phyloP scores from a whole-genome alignment of 768 basidiomycete genomes.

The Baorangia bicolor region DNA sequence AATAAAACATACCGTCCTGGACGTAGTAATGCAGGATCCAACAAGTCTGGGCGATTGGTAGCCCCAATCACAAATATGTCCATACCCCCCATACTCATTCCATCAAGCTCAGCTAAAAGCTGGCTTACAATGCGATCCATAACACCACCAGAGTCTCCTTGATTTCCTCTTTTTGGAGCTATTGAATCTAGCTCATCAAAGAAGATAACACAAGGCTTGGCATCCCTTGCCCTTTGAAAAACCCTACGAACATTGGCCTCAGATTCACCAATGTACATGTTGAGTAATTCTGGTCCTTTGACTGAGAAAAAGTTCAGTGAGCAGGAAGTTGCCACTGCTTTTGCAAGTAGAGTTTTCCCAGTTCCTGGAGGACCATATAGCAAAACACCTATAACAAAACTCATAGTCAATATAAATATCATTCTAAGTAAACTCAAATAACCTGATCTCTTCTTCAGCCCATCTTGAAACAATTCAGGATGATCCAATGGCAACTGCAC shows the following conservation, averaged over 20 bases:
- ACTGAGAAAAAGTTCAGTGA: slow-evolving; percentile 97
- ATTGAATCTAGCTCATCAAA: slow-evolving; percentile 96
- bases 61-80: slow-evolving; percentile 95
- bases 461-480: slow-evolving; percentile 86
- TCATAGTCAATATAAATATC: not conserved
- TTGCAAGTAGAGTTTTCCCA: slow-evolving; percentile 92
- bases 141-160: slow-evolving; percentile 95
- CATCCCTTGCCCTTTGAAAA: slow-evolving; percentile 89
- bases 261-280: slow-evolving; percentile 99
- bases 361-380: slow-evolving; percentile 96
- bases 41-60: slow-evolving; percentile 89
- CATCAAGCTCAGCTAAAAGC: slow-evolving; percentile 90
- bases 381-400: slow-evolving; percentile 61
- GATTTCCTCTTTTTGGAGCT: slow-evolving; percentile 91
- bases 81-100: slow-evolving; percentile 67
- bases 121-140: slow-evolving; percentile 99
- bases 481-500: slow-evolving; percentile 89
- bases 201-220: slow-evolving; percentile 92
- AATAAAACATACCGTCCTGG: slow-evolving; percentile 67
- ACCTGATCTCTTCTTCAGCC: slow-evolving; percentile 96
- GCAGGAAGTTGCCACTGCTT: slow-evolving; percentile 94
- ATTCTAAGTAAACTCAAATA: not conserved
- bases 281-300: slow-evolving; percentile 92
- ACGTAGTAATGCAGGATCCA: slow-evolving; percentile 86
- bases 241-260: slow-evolving; percentile 95